Evolutionary conservation across 1,284 basidiomycete species (phyloP), one percentile per base, ranked within the genome.

Genomic region (Boletellus sp.): DNA sequence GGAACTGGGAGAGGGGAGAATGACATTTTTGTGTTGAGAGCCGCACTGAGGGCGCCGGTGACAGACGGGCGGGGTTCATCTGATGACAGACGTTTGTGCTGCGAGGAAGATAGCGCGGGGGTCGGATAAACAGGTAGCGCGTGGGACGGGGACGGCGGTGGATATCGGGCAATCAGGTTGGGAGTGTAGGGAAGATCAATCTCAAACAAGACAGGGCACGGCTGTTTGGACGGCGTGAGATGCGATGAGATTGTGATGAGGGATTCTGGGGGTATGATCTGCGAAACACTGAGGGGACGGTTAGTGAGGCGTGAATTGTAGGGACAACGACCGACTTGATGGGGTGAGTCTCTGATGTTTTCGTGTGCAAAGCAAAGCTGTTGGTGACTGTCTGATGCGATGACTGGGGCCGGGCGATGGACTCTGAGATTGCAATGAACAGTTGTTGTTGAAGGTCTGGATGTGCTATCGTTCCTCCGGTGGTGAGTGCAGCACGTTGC

Each of bases 331-430:
- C 71, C 62, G 62, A 91, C 89, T 91, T 90, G 65, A 94, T 89
- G 3, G 91, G 92, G 68, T 94, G 91, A 0, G 87, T 82, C 44
- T 82, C 75, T 1, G 89, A 92, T 0, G 91, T 94, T 64, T 91
- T 92, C 54, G 85, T 55, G 43, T 56, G 61, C 40, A 44, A 59
- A 48, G 50, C 55, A 48, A 47, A 39, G 19, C 50, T 51, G 36
- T 46, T 47, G 45, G 47, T 49, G 36, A 50, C 38, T 40, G 24
- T 33, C 15, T 46, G 48, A 46, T 57, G 38, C 15, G n/a, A 21
- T 12, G 33, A 22, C 33, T 16, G 39, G 16, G 37, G 40, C 10
- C 16, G 54, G 28, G 51, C 1, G 41, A 65, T 54, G 38, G 50
- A 46, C 8, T 62, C 59, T 7, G 63, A 62, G 38, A 65, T 53